Evolutionary conservation across 352 stramenopile genomes (phyloP).

Genomic region (Pythium plurisporium): DNA sequence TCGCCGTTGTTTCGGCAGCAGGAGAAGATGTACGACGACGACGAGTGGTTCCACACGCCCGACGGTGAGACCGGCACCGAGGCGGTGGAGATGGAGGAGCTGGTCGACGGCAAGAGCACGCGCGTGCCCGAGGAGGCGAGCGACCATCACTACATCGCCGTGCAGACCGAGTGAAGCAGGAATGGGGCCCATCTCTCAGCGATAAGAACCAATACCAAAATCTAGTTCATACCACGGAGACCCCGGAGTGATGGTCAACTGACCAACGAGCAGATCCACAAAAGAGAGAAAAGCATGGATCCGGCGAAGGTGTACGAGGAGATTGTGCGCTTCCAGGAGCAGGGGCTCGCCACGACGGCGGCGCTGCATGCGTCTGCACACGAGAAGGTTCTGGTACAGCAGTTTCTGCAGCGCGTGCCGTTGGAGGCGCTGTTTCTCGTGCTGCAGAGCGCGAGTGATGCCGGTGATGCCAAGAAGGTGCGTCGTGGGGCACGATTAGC

Average conservation of each 20-base stretch:
- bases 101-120: constrained; percentile 1
- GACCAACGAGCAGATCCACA: neutral
- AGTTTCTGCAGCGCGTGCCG: constrained; percentile 65
- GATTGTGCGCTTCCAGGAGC: constrained; percentile 63
- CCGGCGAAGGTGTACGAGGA: constrained; percentile 36
- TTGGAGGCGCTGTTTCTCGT: constrained; percentile 62
- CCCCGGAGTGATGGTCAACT: constrained; percentile 16
- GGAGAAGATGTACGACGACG: constrained; percentile 54
- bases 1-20: constrained; percentile 52
- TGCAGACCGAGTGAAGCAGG: constrained; percentile 13
- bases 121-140: neutral
- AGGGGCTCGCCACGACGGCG: constrained; percentile 44
- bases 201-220: neutral
- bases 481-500: neutral
- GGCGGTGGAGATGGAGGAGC: neutral
- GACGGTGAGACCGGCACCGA: neutral
- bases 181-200: neutral
- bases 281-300: too few species aligned
- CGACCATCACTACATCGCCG: constrained; percentile 12
- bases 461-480: constrained; percentile 54
- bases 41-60: constrained; percentile 64
- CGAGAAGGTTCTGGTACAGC: constrained; percentile 48
- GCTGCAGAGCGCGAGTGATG: constrained; percentile 76
- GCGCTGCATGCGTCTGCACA: constrained; percentile 33
- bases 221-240: neutral